Conservation (phyloP, 345 rosid species). For the Eucalyptus leucophloia region DNA sequence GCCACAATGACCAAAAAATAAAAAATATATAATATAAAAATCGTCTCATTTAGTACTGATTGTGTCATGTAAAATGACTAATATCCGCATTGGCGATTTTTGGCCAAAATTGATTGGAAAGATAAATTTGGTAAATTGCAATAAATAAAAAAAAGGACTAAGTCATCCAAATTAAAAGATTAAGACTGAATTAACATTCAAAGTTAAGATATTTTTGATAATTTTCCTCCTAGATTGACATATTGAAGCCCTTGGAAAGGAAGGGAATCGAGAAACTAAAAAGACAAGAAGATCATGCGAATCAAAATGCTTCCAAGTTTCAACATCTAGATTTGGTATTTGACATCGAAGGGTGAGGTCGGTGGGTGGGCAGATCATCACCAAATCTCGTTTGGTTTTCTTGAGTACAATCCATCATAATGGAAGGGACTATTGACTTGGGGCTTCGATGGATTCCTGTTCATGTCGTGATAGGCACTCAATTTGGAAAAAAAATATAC, state of each 20-base stretch:
- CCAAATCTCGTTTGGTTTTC: background rate
- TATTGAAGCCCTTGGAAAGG: background rate
- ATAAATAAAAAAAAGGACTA: background rate
- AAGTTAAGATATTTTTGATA: background rate
- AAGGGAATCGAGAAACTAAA: background rate
- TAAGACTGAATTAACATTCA: background rate
- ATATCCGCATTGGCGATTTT: rapidly evolving
- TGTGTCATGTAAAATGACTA: rapidly evolving
- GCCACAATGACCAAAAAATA: background rate
- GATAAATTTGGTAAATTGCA: background rate
- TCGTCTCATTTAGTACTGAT: rapidly evolving
- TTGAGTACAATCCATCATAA: background rate
- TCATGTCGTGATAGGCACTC: background rate
- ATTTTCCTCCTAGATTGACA: background rate
- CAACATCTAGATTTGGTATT: background rate
- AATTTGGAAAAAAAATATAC: background rate
- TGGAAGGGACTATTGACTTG: background rate
- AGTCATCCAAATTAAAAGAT: background rate
- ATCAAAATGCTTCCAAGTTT: background rate
- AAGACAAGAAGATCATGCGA: background rate
- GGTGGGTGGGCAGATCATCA: background rate
- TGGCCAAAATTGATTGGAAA: rapidly evolving
- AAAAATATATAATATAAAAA: background rate
- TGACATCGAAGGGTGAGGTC: background rate
- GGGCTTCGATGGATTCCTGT: background rate